Evolutionary conservation across 2,329 filamentous ascomycete genomes (phyloP).

Genomic region (Venturia pyrina): DNA sequence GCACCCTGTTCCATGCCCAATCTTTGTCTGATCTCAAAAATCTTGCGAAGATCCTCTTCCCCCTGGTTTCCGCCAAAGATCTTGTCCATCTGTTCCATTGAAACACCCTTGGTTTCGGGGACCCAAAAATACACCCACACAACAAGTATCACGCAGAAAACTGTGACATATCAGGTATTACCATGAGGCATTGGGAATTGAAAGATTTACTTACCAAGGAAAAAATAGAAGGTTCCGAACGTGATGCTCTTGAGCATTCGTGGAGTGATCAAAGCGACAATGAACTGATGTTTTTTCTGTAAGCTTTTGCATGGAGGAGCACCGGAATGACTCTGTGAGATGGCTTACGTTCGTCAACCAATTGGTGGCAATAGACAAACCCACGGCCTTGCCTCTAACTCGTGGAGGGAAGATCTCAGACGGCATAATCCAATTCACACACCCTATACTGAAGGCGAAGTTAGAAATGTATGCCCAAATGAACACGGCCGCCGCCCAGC

Average conservation of each 20-base stretch:
- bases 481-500: conserved; percentile 23
- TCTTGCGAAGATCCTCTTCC: conserved; percentile 17
- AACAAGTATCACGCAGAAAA: conserved; percentile 20
- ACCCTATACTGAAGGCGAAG: conserved; percentile 23
- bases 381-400: conserved; percentile 28
- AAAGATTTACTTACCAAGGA: conserved; percentile 16
- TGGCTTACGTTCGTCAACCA: conserved; percentile 20
- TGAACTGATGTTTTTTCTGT: conserved; percentile 21
- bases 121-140: conserved; percentile 21
- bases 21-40: not conserved
- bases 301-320: not conserved
- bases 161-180: conserved; percentile 5
- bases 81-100: conserved; percentile 23
- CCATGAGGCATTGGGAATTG: not conserved
- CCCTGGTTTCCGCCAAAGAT: conserved; percentile 21
- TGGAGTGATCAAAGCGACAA: conserved; percentile 26
- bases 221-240: conserved; percentile 31
- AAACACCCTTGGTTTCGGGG: conserved; percentile 22
- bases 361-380: conserved; percentile 26
- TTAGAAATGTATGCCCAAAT: conserved; percentile 24
- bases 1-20: not conserved
- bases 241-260: conserved; percentile 24
- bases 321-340: not conserved
- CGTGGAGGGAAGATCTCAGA: conserved; percentile 28
- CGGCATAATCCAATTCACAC: conserved; percentile 21